Evolutionary conservation across 2,329 filamentous ascomycete genomes (phyloP).

Genomic region (Penicillium sp.): DNA sequence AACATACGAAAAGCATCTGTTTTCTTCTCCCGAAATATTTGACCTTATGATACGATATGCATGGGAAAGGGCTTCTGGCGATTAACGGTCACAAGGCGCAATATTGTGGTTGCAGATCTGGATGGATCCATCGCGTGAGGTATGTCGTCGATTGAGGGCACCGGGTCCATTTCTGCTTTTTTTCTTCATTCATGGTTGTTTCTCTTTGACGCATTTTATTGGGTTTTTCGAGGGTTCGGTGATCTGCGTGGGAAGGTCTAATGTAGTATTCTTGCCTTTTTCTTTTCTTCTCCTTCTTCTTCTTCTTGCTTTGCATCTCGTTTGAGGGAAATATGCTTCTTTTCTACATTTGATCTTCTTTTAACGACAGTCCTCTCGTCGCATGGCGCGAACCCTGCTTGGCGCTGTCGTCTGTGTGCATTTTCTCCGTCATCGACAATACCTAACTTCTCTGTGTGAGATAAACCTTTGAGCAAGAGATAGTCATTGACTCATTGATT

Average conservation of each 20-base stretch:
- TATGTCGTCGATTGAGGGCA: slow-evolving; percentile 14
- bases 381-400: slow-evolving; percentile 35
- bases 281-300: slow-evolving; percentile 14
- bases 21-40: slow-evolving; percentile 35
- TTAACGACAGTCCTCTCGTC: slow-evolving; percentile 24
- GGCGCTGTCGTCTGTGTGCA: slow-evolving; percentile 34
- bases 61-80: slow-evolving; percentile 42
- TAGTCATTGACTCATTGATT: slow-evolving; percentile 41
- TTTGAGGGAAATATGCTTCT: slow-evolving; percentile 15
- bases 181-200: slow-evolving; percentile 19
- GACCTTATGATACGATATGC: slow-evolving; percentile 42
- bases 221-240: slow-evolving; percentile 22
- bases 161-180: slow-evolving; percentile 13
- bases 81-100: slow-evolving; percentile 41
- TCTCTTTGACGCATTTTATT: slow-evolving; percentile 21
- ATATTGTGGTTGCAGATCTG: slow-evolving; percentile 28
- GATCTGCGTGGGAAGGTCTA: slow-evolving; percentile 24
- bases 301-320: slow-evolving; percentile 14
- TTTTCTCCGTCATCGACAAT: slow-evolving; percentile 30
- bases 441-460: slow-evolving; percentile 33
- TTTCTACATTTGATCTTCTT: slow-evolving; percentile 12
- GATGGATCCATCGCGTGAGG: slow-evolving; percentile 11
- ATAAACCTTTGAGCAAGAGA: slow-evolving; percentile 43
- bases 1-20: slow-evolving; percentile 34
- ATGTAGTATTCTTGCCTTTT: slow-evolving; percentile 28